A percentile compares a stretch with the other conserved stretches of the same genome.
Evolutionary conservation across 2,329 filamentous ascomycete genomes (phyloP).

Genomic region (Pseudogymnoascus sp.): DNA sequence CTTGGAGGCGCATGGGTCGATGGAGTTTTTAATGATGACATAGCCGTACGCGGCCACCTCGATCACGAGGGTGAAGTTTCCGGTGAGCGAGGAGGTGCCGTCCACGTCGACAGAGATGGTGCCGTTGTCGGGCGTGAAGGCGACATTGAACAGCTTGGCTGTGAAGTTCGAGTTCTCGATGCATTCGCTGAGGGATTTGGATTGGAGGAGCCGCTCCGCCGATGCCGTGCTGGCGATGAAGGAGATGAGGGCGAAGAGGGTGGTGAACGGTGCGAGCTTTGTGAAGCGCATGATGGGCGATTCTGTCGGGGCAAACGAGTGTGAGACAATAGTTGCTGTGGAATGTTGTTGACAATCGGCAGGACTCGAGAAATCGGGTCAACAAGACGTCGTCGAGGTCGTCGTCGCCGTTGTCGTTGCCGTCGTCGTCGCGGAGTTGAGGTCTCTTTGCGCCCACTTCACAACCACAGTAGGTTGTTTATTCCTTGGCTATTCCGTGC

Average conservation of each 20-base stretch:
- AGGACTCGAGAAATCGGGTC: background rate
- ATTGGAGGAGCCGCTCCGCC: conserved; percentile 43
- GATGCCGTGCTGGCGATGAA: conserved; percentile 1
- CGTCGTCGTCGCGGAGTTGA: background rate
- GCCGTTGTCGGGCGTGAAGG: conserved; percentile 67
- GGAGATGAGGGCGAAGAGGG: conserved; percentile 10
- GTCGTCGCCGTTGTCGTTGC: background rate
- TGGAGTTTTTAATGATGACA: conserved; percentile 53
- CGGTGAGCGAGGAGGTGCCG: conserved; percentile 75
- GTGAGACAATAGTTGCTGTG: background rate
- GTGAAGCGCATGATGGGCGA: conserved; percentile 10
- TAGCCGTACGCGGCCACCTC: conserved; percentile 77
- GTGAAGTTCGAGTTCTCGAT: conserved; percentile 79
- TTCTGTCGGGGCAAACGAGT: background rate
- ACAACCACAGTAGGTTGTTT: background rate
- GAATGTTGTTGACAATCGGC: background rate
- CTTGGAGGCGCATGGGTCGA: conserved; percentile 68
- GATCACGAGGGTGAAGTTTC: conserved; percentile 71
- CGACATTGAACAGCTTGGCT: conserved; percentile 80
- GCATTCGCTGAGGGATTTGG: conserved; percentile 77
- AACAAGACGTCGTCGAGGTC: background rate
- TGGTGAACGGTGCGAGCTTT: background rate
- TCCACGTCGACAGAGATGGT: conserved; percentile 66
- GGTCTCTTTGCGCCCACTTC: background rate
- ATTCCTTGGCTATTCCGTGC: background rate